Evolutionary conservation across 495 filamentous ascomycete species (phyloP).

Genomic region (Thermothielavioides terrestris): DNA sequence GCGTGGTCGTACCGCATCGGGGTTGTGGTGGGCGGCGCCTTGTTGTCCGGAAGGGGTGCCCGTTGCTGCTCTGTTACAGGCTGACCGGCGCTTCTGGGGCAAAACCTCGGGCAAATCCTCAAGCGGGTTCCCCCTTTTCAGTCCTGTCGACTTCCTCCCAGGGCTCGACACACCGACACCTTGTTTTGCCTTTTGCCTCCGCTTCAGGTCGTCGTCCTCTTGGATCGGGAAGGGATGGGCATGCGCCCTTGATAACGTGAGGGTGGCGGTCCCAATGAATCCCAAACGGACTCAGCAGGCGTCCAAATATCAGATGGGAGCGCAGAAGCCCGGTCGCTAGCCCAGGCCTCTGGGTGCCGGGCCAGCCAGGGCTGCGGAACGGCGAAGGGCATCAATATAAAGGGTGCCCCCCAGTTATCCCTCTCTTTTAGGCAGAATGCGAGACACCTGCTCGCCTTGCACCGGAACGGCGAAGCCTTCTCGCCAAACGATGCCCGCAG

Average conservation of each 20-base stretch:
- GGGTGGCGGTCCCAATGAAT: neutral
- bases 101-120: conserved; percentile 1
- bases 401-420: neutral
- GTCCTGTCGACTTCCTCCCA: neutral
- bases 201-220: neutral
- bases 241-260: conserved; percentile 11
- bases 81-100: neutral
- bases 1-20: conserved; percentile 5
- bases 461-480: conserved; percentile 16
- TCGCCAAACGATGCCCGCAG: conserved; percentile 14
- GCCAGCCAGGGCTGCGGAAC: conserved; percentile 18
- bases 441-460: conserved; percentile 4
- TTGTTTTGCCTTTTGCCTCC: neutral
- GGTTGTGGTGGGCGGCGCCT: neutral
- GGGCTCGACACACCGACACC: neutral
- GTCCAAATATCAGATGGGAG: neutral
- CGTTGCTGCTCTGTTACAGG: neutral
- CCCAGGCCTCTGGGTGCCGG: conserved; percentile 7
- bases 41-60: too few relatives aligned
- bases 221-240: neutral
- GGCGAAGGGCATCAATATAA: conserved; percentile 18
- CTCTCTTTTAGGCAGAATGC: conserved; percentile 17
- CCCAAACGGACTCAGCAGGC: neutral
- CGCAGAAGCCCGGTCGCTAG: neutral
- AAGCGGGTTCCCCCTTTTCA: too few relatives aligned